A percentile compares a stretch with the other conserved stretches of the same genome.
These are phyloP conservation scores for Peniophora sp. DNA, from an alignment of 1,284 basidiomycete species.

Conservation along the genomic window DNA sequence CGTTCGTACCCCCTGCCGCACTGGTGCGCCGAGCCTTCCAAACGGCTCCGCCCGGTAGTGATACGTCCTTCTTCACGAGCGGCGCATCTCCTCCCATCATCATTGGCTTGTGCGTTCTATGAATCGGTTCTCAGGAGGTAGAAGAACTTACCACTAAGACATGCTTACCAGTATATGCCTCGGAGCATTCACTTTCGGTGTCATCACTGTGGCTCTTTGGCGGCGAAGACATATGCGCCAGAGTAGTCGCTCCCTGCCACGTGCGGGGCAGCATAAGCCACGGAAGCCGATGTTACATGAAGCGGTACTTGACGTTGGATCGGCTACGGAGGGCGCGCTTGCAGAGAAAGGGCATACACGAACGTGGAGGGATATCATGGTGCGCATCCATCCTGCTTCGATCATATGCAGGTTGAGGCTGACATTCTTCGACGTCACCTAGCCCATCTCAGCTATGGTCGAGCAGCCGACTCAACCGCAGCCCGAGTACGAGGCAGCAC, in stretches of 20 bases:
- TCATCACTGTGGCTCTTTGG: slow-evolving; percentile 9
- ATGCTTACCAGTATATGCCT: slow-evolving; percentile 3
- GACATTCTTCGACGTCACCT: not conserved
- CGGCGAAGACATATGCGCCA: not conserved
- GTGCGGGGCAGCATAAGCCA: too few species aligned
- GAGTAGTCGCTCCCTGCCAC: too few species aligned
- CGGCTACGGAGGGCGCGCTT: not conserved
- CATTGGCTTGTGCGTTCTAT: slow-evolving; percentile 6
- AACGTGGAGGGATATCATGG: not conserved
- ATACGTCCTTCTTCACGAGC: slow-evolving; percentile 3
- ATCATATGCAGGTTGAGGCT: not conserved
- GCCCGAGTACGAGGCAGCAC: not conserved
- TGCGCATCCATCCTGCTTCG: not conserved
- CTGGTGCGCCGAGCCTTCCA: not conserved
- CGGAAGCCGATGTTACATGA: not conserved
- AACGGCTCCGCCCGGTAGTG: not conserved
- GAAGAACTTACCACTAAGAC: too few species aligned
- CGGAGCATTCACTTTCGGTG: slow-evolving; percentile 6
- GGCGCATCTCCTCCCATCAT: slow-evolving; percentile 9
- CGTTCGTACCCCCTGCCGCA: not conserved
- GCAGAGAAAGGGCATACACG: not conserved
- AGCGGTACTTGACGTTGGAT: not conserved
- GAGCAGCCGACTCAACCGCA: not conserved
- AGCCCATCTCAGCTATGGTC: not conserved
- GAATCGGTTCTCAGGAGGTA: too few species aligned